Evolutionary conservation across 2,329 filamentous ascomycete genomes (phyloP).

Genomic region (Botrytis byssoidea): DNA sequence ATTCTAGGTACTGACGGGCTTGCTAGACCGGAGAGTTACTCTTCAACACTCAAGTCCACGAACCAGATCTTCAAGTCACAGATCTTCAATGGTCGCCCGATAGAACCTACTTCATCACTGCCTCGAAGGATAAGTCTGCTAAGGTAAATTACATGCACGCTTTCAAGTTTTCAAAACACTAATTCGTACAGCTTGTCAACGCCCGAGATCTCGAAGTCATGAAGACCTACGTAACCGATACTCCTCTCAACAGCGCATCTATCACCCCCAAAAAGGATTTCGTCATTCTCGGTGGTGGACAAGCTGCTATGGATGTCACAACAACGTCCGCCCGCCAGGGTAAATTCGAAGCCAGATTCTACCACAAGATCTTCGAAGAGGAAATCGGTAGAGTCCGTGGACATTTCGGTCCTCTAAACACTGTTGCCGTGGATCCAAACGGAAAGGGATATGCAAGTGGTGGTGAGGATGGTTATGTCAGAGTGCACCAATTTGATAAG

Average conservation of each 20-base stretch:
- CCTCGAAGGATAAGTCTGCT: slow-evolving; percentile 95
- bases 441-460: slow-evolving; percentile 93
- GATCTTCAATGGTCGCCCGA: slow-evolving; percentile 94
- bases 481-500: slow-evolving; percentile 98
- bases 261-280: slow-evolving; percentile 97
- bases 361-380: slow-evolving; percentile 99
- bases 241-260: slow-evolving; percentile 90
- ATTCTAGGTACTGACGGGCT: slow-evolving; percentile 25
- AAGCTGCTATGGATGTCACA: slow-evolving; percentile 98
- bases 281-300: slow-evolving; percentile 95
- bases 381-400: slow-evolving; percentile 96
- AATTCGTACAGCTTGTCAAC: slow-evolving; percentile 64
- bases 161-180: slow-evolving; percentile 8
- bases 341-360: slow-evolving; percentile 99
- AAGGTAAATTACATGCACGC: slow-evolving; percentile 56
- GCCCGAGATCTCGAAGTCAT: slow-evolving; percentile 83
- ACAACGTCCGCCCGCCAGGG: slow-evolving; percentile 86
- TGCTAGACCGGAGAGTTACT: slow-evolving; percentile 72
- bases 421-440: slow-evolving; percentile 87
- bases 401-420: slow-evolving; percentile 87
- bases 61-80: slow-evolving; percentile 72
- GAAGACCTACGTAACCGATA: slow-evolving; percentile 90
- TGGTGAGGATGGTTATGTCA: slow-evolving; percentile 97
- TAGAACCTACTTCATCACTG: slow-evolving; percentile 96
- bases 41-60: slow-evolving; percentile 80